Evolutionary conservation across 139 green algal genomes (phyloP), one percentile per base, ranked within the genome.

Genomic region (Chlamydomonas sp.): DNA sequence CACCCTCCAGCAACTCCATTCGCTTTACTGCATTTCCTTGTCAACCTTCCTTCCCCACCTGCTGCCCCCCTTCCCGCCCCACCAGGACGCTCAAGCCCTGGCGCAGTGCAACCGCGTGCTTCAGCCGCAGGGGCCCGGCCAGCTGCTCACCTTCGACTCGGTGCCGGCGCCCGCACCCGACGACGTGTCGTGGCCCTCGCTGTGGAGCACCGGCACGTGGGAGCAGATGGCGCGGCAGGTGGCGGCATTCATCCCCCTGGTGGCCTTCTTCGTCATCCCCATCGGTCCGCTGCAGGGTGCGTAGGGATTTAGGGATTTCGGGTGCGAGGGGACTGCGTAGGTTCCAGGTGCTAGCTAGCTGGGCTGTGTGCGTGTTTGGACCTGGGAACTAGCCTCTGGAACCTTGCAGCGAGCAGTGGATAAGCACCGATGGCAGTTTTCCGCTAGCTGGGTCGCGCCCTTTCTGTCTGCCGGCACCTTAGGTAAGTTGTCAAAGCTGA

Each of bases 51-150:
- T 49, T 49, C 31, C 31, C 31, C 31, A 49, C 31, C 31, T 49
- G 31, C 31, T 49, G 31, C 31, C 31, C 31, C 31, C 31, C 31
- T 49, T 49, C 31, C 31, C 31, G 10, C 62, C 2, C 64, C 79
- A n/a, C 0, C 82, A 87, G 82, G 82, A 87, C 82, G 82, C 82
- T 31, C 71, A 80, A 72, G 73, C 80, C 71, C 61, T 87, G 61
- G 82, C 71, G 71, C 82, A 87, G 71, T 87, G 72, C 72, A 71
- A 12, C 10, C 71, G 62, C 8, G 72, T 80, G 20, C 8, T 80
- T 1, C 71, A 71, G 61, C 82, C 82, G 1, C 72, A 58, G 61
- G 82, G 82, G 61, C 71, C 72, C 1, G 82, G 72, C 60, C 3
- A 5, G 9, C 71, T 72, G 71, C 10, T 87, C 14, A 60, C 71